phyloP scores from a whole-genome alignment of 164 flowering plant species.

The Brasenia schreberi region DNA sequence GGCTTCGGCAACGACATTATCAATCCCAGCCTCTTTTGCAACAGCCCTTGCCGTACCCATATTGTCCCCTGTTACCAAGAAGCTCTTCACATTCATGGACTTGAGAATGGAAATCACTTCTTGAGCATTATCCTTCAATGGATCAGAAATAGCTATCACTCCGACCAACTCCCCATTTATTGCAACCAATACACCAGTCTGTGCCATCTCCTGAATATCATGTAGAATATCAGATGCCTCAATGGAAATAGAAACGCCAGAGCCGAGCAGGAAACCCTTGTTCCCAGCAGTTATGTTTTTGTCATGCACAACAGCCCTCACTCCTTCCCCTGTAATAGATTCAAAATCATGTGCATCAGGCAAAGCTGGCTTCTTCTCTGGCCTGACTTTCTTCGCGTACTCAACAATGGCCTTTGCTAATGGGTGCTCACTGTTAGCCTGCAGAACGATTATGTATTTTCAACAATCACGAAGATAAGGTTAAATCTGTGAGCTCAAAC shows the following conservation, averaged over 20 bases:
- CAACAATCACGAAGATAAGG: no score
- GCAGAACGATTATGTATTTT: neutral
- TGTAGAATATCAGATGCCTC: conserved; percentile 52
- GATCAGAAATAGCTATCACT: conserved; percentile 68
- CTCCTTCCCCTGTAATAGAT: conserved; percentile 67
- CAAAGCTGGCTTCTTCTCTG: conserved; percentile 37
- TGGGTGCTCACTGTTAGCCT: conserved; percentile 90
- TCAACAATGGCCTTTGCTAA: conserved; percentile 81
- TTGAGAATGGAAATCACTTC: conserved; percentile 68
- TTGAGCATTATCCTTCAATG: conserved; percentile 63
- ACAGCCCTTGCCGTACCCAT: conserved; percentile 84
- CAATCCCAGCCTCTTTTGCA: conserved; percentile 70
- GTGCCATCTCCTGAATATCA: conserved; percentile 62
- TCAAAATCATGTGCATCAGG: conserved; percentile 47
- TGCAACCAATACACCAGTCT: conserved; percentile 68
- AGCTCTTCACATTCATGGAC: conserved; percentile 58
- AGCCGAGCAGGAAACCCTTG: conserved; percentile 53
- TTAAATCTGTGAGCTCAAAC: no score
- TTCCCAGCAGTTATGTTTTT: conserved; percentile 70
- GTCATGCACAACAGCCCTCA: conserved; percentile 46
- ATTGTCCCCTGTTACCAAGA: conserved; percentile 90
- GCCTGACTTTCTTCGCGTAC: conserved; percentile 52
- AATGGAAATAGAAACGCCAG: conserved; percentile 29
- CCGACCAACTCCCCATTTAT: conserved; percentile 48
- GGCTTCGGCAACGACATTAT: conserved; percentile 67